Evolutionary conservation across 2,329 filamentous ascomycete species (phyloP).

Genomic region (Alternaria viburni): DNA sequence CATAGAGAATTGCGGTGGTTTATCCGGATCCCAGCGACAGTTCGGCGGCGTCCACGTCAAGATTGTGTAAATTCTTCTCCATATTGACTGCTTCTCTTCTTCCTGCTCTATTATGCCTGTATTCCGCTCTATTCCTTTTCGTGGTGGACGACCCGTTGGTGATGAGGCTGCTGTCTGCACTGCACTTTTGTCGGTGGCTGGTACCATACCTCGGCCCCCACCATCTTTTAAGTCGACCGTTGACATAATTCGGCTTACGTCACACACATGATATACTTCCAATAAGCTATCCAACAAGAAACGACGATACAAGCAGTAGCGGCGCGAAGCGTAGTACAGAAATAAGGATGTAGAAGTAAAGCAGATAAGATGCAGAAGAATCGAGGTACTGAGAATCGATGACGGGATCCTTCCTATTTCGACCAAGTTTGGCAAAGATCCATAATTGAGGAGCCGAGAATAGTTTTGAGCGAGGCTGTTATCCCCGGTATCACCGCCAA

Average conservation of each 20-base stretch:
- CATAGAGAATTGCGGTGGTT: slow-evolving; percentile 72
- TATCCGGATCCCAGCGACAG: slow-evolving; percentile 71
- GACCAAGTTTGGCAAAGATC: slow-evolving; percentile 1
- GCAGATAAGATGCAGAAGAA: background rate
- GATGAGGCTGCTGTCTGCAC: background rate
- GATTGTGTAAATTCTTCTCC: slow-evolving; percentile 32
- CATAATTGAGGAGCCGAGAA: slow-evolving; percentile 18
- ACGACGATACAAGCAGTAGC: background rate
- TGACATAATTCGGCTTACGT: background rate
- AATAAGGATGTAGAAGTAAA: background rate
- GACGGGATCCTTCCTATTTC: slow-evolving; percentile 11
- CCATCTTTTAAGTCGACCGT: background rate
- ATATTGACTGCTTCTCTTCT: slow-evolving; percentile 13
- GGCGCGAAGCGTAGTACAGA: background rate
- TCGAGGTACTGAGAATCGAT: slow-evolving; percentile 10
- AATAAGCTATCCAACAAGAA: background rate
- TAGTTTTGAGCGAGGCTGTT: background rate
- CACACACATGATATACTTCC: background rate
- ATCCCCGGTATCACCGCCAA: slow-evolving; percentile 24
- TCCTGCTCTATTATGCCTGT: background rate
- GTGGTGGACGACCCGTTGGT: background rate
- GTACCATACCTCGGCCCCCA: background rate
- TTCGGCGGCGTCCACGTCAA: slow-evolving; percentile 67
- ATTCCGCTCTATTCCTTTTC: background rate
- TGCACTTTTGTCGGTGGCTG: background rate